Evolutionary conservation across 495 filamentous ascomycete species (phyloP), one percentile per base, ranked within the genome.

Genomic region (Aspergillus sclerotiicarbonarius): DNA sequence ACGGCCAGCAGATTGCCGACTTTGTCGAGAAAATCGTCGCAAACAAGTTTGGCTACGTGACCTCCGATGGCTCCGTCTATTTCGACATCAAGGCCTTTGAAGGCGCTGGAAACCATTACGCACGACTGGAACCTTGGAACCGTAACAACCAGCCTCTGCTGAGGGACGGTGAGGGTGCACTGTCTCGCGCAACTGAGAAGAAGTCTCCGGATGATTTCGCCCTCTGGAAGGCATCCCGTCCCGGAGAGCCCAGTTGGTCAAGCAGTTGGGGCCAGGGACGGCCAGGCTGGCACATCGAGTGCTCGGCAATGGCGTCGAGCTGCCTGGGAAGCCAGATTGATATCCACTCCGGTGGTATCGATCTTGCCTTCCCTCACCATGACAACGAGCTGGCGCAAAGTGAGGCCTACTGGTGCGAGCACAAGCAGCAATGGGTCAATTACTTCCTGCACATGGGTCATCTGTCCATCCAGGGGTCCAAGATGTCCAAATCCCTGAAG

Each of bases 361-460:
- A 98, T 70, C 80, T 98, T 52, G 87, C 87, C 7, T 98, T 98
- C 71, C 94, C 94, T 1, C 94, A 98, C 72, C 94, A 97, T 66
- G 94, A 97, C 68, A 98, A 96, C 59, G 93, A 97, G 73, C 75
- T 97, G 49, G 94, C 94, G 0, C 94, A 98, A 73, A 91, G 87
- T 61, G 93, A 97, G 70, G 94, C 92, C 25, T 96, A 91, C 70
- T 98, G 80, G 82, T 65, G 71, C 44, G 48, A 72, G 45, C 58
- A 73, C 52, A 51, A 47, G 18, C 83, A 89, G 61, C 89, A 90
- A 57, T 96, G 92, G 91, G 87, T 96, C 37, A 96, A 93, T 64
- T 96, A 98, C 73, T 98, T 98, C 72, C 66, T 97, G 54, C 93
- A 97, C 69, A 96, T 95, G 89, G 93, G 93, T 7, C 93, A 98